A percentile compares a stretch with the other conserved stretches of the same genome.
Evolutionary conservation across 2,329 filamentous ascomycete species (phyloP).

Genomic region (Fusarium vanettenii): DNA sequence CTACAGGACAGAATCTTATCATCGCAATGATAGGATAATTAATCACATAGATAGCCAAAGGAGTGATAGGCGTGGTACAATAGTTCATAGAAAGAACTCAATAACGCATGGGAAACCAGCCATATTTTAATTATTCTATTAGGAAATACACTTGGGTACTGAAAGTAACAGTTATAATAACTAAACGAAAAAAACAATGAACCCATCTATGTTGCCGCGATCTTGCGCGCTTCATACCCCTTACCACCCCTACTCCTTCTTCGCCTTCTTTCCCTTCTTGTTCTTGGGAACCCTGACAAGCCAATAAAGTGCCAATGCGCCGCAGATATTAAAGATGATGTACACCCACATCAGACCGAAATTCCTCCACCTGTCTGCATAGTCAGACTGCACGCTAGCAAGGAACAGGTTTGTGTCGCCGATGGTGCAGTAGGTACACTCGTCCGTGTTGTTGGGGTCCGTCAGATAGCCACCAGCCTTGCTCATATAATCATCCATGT

Average conservation of each 20-base stretch:
- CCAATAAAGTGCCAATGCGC: slow-evolving; percentile 68
- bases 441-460: slow-evolving; percentile 57
- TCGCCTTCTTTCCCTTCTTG: slow-evolving; percentile 41
- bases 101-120: background rate
- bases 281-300: slow-evolving; percentile 61
- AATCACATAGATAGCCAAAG: no score
- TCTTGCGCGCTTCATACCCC: background rate
- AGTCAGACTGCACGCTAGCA: slow-evolving; percentile 60
- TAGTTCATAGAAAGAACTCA: background rate
- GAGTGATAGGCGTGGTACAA: no score
- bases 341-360: slow-evolving; percentile 73
- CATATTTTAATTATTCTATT: background rate
- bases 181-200: background rate
- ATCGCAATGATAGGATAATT: no score
- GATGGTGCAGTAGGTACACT: slow-evolving; percentile 68
- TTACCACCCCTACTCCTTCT: background rate
- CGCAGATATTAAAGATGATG: slow-evolving; percentile 68
- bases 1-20: no score
- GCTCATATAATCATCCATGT: slow-evolving; percentile 64
- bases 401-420: slow-evolving; percentile 65
- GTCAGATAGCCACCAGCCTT: slow-evolving; percentile 64
- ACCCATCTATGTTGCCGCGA: background rate
- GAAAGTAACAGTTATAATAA: background rate
- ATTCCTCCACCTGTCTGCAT: slow-evolving; percentile 74
- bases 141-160: background rate